These are phyloP conservation scores for Gamsiella multidivaricata DNA, from an alignment of 192 early-diverging fungal species.

Conservation along the genomic window DNA sequence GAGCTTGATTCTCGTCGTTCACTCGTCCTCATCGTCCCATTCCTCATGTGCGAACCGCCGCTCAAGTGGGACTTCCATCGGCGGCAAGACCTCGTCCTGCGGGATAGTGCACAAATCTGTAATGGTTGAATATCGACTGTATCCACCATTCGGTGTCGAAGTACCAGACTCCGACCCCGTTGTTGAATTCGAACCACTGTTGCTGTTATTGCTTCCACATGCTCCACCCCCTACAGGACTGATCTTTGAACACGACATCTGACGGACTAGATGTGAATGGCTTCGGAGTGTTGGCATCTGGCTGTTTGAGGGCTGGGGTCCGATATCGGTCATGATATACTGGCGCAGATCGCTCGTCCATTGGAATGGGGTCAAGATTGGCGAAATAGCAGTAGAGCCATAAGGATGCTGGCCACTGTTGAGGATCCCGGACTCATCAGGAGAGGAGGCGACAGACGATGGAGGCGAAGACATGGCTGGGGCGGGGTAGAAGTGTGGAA, in stretches of 20 bases:
- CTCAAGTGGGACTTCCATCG: slow-evolving; percentile 23
- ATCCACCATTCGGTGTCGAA: not conserved
- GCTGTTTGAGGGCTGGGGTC: slow-evolving; percentile 45
- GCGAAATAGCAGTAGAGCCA: not conserved
- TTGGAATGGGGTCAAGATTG: slow-evolving; percentile 14
- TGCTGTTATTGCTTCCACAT: not conserved
- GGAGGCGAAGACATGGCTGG: not conserved
- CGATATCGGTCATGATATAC: slow-evolving; percentile 52
- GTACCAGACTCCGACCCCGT: not conserved
- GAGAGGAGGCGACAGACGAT: slow-evolving; percentile 4
- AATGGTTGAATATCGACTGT: slow-evolving; percentile 12
- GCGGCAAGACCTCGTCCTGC: slow-evolving; percentile 30
- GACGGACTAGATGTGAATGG: slow-evolving; percentile 16
- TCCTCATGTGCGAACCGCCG: slow-evolving; percentile 28
- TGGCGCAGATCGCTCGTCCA: slow-evolving; percentile 43
- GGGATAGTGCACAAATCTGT: slow-evolving; percentile 41
- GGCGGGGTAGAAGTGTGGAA: not conserved
- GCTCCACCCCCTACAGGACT: not conserved
- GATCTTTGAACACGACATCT: slow-evolving; percentile 31
- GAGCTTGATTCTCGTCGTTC: not conserved
- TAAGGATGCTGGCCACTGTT: not conserved
- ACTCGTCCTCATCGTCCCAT: slow-evolving; percentile 42
- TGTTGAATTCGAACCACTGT: not conserved
- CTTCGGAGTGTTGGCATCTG: slow-evolving; percentile 21
- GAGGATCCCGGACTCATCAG: no score